phyloP scores from a whole-genome alignment of 2,329 filamentous ascomycete species.

The Huntiella abstrusa region DNA sequence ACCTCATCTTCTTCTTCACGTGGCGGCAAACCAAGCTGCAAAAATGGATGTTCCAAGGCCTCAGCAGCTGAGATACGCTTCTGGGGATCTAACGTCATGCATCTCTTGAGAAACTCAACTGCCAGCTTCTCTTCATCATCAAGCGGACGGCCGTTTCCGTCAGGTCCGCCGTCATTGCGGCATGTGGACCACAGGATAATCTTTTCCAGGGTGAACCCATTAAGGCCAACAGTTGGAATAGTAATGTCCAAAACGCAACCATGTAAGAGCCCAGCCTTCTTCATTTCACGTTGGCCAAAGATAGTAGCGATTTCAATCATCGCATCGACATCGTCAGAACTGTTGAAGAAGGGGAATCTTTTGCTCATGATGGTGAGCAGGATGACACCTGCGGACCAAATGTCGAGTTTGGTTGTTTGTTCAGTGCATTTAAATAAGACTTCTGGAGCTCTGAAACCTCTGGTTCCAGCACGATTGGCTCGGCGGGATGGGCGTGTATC shows the following conservation, averaged over 20 bases:
- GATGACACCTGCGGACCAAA: conserved; percentile 96
- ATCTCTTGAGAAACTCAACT: conserved; percentile 49
- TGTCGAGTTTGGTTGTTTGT: conserved; percentile 83
- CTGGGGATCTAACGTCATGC: conserved; percentile 58
- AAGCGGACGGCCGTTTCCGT: conserved; percentile 31
- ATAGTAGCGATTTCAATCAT: conserved; percentile 96
- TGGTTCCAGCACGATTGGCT: conserved; percentile 84
- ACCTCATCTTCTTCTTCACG: not conserved
- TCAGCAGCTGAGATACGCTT: conserved; percentile 57
- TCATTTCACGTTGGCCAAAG: conserved; percentile 75
- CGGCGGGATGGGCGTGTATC: conserved; percentile 75
- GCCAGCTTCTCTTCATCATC: conserved; percentile 52
- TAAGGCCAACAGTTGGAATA: conserved; percentile 73
- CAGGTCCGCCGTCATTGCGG: conserved; percentile 41
- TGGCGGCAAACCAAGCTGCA: conserved; percentile 20
- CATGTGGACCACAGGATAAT: conserved; percentile 91
- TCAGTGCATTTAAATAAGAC: conserved; percentile 94
- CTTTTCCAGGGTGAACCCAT: conserved; percentile 76
- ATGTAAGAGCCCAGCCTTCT: conserved; percentile 60
- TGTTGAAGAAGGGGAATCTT: conserved; percentile 96
- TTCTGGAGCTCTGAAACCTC: conserved; percentile 90
- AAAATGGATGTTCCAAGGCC: conserved; percentile 54
- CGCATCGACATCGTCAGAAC: conserved; percentile 91
- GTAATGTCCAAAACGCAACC: conserved; percentile 84
- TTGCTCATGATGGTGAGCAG: conserved; percentile 82